Conservation (phyloP, 1,284 basidiomycete genomes). For the Ustilago curta region DNA sequence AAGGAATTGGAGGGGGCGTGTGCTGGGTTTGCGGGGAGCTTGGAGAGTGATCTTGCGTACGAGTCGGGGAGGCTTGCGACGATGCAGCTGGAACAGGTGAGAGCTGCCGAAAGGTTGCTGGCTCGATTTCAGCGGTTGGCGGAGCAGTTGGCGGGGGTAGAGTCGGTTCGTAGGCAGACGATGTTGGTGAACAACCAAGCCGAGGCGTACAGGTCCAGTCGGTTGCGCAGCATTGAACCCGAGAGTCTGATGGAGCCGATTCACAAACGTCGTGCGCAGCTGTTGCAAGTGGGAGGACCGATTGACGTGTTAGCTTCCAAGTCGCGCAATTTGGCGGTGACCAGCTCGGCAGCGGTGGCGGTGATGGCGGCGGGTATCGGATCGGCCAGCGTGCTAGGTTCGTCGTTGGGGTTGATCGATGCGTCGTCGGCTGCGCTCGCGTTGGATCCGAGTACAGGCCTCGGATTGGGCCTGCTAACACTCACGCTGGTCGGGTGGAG, state of each 20-base stretch:
- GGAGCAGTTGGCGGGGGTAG: constrained; percentile 21
- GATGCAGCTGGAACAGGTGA: constrained; percentile 27
- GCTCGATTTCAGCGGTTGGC: constrained; percentile 28
- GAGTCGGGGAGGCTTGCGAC: constrained; percentile 54
- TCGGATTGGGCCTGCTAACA: constrained; percentile 62
- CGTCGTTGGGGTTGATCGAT: constrained; percentile 33
- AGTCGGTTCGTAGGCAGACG: constrained; percentile 21
- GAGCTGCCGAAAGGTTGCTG: constrained; percentile 31
- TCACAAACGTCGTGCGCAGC: constrained; percentile 48
- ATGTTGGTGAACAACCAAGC: constrained; percentile 52
- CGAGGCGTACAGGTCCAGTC: constrained; percentile 33
- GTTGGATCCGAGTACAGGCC: constrained; percentile 60
- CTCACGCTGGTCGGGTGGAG: constrained; percentile 61
- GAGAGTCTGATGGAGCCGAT: constrained; percentile 53
- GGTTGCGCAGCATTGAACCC: constrained; percentile 44
- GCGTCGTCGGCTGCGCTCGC: constrained; percentile 38
- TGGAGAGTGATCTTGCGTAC: constrained; percentile 56
- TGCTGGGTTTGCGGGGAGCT: constrained; percentile 52
- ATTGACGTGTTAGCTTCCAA: constrained; percentile 47
- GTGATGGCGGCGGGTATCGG: constrained; percentile 41
- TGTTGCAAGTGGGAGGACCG: constrained; percentile 49
- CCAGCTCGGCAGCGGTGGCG: constrained; percentile 33
- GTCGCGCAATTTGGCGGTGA: constrained; percentile 50
- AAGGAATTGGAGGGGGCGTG: constrained; percentile 55
- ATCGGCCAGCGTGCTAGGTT: constrained; percentile 42